Evolutionary conservation across 2,329 filamentous ascomycete genomes (phyloP).

Genomic region (Botrytis paeoniae): DNA sequence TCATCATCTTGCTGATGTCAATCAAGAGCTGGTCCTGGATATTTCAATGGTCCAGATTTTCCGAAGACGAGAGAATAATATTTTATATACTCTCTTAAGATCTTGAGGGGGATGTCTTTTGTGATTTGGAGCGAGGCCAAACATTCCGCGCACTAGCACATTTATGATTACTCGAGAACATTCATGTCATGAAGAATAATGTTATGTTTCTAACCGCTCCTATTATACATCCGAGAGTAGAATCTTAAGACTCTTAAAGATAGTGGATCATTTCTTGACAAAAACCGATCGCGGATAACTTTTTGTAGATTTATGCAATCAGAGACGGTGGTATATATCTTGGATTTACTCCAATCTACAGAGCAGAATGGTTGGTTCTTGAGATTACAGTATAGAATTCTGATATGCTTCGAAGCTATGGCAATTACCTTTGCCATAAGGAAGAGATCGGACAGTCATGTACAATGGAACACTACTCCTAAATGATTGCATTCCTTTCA

Average conservation of each 20-base stretch:
- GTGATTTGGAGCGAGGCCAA: background rate
- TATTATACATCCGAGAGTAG: background rate
- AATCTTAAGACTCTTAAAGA: accelerated
- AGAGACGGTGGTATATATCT: background rate
- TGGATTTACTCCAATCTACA: background rate
- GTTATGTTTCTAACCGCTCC: background rate
- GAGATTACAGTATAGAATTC: background rate
- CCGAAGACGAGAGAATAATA: background rate
- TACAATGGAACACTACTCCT: background rate
- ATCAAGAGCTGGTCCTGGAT: background rate
- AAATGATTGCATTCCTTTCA: background rate
- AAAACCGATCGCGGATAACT: background rate
- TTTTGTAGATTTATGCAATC: background rate
- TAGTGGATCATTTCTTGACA: background rate
- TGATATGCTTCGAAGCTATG: background rate
- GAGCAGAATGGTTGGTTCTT: background rate
- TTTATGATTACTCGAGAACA: background rate
- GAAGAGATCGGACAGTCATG: background rate
- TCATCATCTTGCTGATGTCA: background rate
- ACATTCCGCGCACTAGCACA: background rate
- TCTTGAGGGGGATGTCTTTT: background rate
- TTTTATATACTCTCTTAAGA: background rate
- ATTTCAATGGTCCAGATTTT: background rate
- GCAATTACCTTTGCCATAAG: accelerated
- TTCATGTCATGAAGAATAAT: background rate